Evolutionary conservation across 2,329 filamentous ascomycete genomes (phyloP).

Genomic region (Emmonsia crescens): DNA sequence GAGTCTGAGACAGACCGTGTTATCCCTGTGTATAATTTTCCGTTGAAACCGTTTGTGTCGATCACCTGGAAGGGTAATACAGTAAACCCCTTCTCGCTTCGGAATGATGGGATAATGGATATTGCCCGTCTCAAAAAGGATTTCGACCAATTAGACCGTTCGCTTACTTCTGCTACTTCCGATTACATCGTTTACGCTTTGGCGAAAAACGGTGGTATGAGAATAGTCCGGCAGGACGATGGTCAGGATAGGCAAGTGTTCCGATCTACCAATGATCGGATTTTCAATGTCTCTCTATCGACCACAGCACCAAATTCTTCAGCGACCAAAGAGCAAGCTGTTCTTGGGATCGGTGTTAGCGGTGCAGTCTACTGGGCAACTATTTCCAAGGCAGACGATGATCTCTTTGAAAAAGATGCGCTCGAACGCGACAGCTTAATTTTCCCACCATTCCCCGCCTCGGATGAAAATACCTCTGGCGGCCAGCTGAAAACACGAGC

Average conservation of each 20-base stretch:
- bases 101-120: slow-evolving; percentile 73
- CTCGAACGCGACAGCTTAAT: slow-evolving; percentile 79
- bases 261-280: slow-evolving; percentile 78
- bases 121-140: slow-evolving; percentile 94
- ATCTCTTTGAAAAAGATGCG: slow-evolving; percentile 66
- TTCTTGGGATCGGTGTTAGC: slow-evolving; percentile 87
- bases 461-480: slow-evolving; percentile 82
- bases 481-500: slow-evolving; percentile 93
- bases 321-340: slow-evolving; percentile 58
- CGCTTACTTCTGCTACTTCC: slow-evolving; percentile 77
- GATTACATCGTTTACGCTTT: slow-evolving; percentile 91
- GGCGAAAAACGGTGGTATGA: slow-evolving; percentile 82
- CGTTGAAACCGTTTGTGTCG: slow-evolving; percentile 90
- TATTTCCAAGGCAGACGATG: slow-evolving; percentile 64
- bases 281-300: slow-evolving; percentile 87
- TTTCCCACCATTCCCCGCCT: slow-evolving; percentile 72
- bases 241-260: slow-evolving; percentile 88
- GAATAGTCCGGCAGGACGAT: slow-evolving; percentile 88
- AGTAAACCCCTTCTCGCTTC: slow-evolving; percentile 51
- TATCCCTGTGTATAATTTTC: slow-evolving; percentile 86
- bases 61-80: slow-evolving; percentile 52
- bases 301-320: slow-evolving; percentile 47
- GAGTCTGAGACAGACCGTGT: slow-evolving; percentile 56
- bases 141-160: slow-evolving; percentile 93
- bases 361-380: slow-evolving; percentile 95